Conservation (phyloP, 352 stramenopile genomes). For the Saprolegnia parasitica region DNA sequence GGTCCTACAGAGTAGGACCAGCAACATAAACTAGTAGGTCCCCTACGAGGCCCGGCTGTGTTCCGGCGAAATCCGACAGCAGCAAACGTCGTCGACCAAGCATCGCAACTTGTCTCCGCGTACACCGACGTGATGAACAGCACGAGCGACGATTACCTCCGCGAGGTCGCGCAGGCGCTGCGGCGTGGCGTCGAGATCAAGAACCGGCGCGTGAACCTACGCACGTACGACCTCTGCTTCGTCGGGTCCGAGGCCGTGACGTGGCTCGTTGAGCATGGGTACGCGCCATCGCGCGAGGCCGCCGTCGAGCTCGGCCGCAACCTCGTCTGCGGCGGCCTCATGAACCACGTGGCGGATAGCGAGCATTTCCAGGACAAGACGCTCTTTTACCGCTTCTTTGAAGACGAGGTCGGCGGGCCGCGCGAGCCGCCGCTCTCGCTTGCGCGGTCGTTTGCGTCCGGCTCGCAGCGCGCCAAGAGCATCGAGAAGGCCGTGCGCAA, state of each 20-base stretch:
- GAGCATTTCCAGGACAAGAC: slow-evolving; percentile 9
- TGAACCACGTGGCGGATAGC: background rate
- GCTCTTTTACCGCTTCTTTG: slow-evolving; percentile 13
- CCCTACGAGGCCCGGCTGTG: too few species aligned
- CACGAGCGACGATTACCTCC: background rate
- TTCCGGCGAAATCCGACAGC: background rate
- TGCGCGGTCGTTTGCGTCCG: background rate
- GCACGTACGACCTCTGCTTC: slow-evolving; percentile 15
- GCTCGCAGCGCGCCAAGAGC: background rate
- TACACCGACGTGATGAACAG: too few species aligned
- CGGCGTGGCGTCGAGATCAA: slow-evolving; percentile 19
- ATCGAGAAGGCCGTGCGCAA: background rate
- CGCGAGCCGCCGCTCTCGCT: background rate
- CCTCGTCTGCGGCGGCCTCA: slow-evolving; percentile 8
- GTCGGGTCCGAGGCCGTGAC: slow-evolving; percentile 16
- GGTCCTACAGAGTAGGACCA: too few species aligned
- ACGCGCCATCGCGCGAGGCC: background rate
- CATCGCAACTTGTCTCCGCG: background rate
- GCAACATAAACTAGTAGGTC: too few species aligned
- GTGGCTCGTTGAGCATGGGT: background rate
- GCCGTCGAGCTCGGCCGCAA: slow-evolving; percentile 9
- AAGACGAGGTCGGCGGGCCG: slow-evolving; percentile 12
- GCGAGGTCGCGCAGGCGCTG: background rate
- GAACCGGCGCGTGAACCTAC: slow-evolving; percentile 5
- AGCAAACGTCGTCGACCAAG: background rate